Percentiles rank a stretch among this genome's conserved stretches.
phyloP scores from a whole-genome alignment of 257 asterid species.

The Rubia yunnanensis region DNA sequence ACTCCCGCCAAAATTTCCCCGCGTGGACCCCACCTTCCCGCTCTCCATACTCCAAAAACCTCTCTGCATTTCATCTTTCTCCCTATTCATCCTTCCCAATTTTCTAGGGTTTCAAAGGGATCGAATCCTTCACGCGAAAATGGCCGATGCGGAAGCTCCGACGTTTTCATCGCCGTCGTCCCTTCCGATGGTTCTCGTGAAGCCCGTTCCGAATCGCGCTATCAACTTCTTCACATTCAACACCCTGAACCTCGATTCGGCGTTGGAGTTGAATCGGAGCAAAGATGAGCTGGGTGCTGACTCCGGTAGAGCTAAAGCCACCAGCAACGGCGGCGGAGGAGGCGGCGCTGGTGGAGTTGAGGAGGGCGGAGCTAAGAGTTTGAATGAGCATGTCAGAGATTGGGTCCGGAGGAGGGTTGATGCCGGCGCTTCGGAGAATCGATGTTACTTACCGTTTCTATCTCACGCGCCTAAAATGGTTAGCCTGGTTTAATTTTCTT shows the following conservation, averaged over 20 bases:
- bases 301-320: background rate
- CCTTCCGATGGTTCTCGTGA: constrained; percentile 1
- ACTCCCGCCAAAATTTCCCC: constrained; percentile 44
- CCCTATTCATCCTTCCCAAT: background rate
- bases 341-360: background rate
- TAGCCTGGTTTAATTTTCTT: background rate
- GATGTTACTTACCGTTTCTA: constrained; percentile 48
- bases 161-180: constrained; percentile 9
- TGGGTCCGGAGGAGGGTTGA: constrained; percentile 36
- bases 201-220: constrained; percentile 6
- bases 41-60: background rate
- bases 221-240: background rate
- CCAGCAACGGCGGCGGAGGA: background rate
- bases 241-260: background rate
- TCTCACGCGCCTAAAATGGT: constrained; percentile 57
- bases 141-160: constrained; percentile 13
- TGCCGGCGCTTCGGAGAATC: constrained; percentile 36
- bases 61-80: background rate
- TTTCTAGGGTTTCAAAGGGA: background rate
- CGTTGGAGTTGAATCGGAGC: background rate
- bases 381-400: constrained; percentile 32
- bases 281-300: constrained; percentile 6
- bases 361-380: constrained; percentile 11
- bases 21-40: background rate
- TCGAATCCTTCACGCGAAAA: background rate